Evolutionary conservation across 306 rosid species (phyloP), one percentile per base, ranked within the genome.

Genomic region (Vachellia pachyceras): DNA sequence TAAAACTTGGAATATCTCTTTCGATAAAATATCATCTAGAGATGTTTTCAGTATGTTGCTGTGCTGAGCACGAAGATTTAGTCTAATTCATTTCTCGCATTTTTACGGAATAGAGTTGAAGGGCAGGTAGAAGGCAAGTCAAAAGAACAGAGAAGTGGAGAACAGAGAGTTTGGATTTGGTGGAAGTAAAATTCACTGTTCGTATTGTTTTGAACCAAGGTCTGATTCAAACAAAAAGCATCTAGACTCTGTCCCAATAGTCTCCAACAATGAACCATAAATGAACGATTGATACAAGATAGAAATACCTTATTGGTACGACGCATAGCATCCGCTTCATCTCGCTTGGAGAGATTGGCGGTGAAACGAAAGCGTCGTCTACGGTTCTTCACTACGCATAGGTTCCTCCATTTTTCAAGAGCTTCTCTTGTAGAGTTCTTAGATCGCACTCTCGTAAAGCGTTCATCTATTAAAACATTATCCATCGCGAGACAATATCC

Each of bases 311-410:
- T 87, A 82, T 91, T 89, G 82, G 89, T 85, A 7, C 81, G 88
- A 80, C 99, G 99, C 94, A 93, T 95, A 73, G 88, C 94, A 50
- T 88, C 96, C 2, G 94, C 98, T 83, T 93, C 91, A 42, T 0
- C 39, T 10, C 97, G 90, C 85, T 91, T 92, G 79, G 84, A 0
- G 75, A 95, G 91, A 87, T 95, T 93, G 36, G 99, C 97, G 11
- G 97, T 93, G 85, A 93, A 95, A 14, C 99, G 97, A 80, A 95
- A 95, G 45, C 99, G 69, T 69, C 95, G 71, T 80, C 83, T 95
- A 55, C 89, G 92, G 74, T 95, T 92, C 88, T 89, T 92, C 1
- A 92, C 98, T 7, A 93, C 77, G 23, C 98, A 93, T 0, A 89
- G 73, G 2, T 85, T 69, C 84, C 99, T 95, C 99, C 98, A 95